phyloP scores from a whole-genome alignment of 306 rosid genomes.

The Hippophae rhamnoides region DNA sequence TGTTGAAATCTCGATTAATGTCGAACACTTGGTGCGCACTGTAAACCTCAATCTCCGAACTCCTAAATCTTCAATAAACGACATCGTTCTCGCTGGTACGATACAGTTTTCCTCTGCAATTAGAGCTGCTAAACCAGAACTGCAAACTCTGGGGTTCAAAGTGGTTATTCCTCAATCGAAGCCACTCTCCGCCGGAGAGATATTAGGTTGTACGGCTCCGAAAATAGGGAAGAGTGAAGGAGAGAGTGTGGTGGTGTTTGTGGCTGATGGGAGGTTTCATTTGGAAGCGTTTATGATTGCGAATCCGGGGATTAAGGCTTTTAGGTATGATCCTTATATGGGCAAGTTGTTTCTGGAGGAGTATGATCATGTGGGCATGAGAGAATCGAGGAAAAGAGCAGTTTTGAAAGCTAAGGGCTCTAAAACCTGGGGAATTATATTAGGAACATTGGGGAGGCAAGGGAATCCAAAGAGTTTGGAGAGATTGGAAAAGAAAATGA shows the following conservation, averaged over 20 bases:
- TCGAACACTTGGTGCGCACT: conserved; percentile 43
- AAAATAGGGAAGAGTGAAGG: conserved; percentile 26
- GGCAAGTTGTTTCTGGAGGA: conserved; percentile 81
- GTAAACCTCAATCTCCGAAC: conserved; percentile 36
- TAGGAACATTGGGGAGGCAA: conserved; percentile 93
- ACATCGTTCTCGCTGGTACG: conserved; percentile 64
- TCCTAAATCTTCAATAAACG: not conserved
- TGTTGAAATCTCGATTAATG: conserved; percentile 69
- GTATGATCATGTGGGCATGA: conserved; percentile 85
- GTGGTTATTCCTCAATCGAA: conserved; percentile 75
- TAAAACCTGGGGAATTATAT: conserved; percentile 67
- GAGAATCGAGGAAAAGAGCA: conserved; percentile 52
- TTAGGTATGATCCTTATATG: conserved; percentile 74
- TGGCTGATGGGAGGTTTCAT: conserved; percentile 90
- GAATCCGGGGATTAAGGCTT: conserved; percentile 60
- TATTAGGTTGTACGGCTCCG: conserved; percentile 91
- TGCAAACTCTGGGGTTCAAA: conserved; percentile 57
- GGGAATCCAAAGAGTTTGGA: conserved; percentile 84
- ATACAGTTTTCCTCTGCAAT: conserved; percentile 82
- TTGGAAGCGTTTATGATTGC: conserved; percentile 93
- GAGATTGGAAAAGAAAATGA: conserved; percentile 65
- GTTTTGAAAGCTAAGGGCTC: conserved; percentile 50
- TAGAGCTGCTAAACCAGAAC: conserved; percentile 54
- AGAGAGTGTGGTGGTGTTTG: conserved; percentile 55
- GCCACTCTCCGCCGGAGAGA: conserved; percentile 86